Conservation (phyloP, 345 rosid species). For the Boechera divaricarpa region DNA sequence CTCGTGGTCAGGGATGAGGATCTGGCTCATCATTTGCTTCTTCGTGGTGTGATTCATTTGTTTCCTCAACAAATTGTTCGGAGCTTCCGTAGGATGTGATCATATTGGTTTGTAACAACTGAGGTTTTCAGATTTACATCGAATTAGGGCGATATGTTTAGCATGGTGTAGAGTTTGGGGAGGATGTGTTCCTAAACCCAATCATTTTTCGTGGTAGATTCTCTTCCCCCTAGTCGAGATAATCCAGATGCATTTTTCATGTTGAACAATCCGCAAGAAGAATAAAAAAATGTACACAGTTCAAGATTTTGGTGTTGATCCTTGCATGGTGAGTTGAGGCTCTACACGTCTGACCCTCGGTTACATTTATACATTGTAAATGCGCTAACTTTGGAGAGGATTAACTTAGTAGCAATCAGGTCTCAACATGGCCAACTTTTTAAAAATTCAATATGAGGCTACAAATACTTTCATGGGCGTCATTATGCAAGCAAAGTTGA, state of each 20-base stretch:
- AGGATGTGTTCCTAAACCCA: neutral
- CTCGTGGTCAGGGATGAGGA: too few relatives aligned
- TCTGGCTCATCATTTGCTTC: too few relatives aligned
- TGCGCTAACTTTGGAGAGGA: constrained; percentile 8
- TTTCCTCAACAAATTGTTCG: neutral
- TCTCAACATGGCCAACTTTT: neutral
- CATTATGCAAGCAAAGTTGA: neutral
- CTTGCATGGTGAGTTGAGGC: constrained; percentile 7
- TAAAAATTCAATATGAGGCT: neutral
- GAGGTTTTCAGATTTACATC: neutral
- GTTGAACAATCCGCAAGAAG: neutral
- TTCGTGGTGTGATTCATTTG: too few relatives aligned
- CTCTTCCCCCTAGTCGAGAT: neutral
- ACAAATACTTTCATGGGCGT: neutral
- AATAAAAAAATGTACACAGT: neutral
- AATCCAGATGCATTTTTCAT: neutral
- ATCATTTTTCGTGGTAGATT: neutral
- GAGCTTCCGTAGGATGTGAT: constrained; percentile 1
- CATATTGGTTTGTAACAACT: neutral
- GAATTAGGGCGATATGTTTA: neutral
- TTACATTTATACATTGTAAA: neutral
- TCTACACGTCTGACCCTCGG: neutral
- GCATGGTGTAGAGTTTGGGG: neutral
- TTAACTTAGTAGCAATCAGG: neutral
- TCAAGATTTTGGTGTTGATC: neutral